Evolutionary conservation across 495 filamentous ascomycete species (phyloP).

Genomic region (Penicillium egyptiacum): DNA sequence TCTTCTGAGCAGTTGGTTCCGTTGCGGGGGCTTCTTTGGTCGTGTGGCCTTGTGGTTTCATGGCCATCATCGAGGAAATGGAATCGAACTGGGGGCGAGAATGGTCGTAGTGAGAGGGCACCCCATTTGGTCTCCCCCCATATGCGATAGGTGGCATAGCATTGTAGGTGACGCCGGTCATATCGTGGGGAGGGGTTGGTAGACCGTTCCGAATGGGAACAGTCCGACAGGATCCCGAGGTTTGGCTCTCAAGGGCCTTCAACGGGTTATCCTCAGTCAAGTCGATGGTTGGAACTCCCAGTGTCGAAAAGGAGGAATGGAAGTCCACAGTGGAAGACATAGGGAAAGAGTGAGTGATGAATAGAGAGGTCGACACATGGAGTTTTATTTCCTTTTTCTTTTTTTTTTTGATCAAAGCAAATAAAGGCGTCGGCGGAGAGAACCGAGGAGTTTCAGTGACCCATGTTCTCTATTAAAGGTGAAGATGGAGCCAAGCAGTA

Average conservation of each 20-base stretch:
- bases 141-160: conserved; percentile 36
- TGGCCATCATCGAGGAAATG: conserved; percentile 26
- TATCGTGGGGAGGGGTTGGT: conserved; percentile 52
- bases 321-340: conserved; percentile 40
- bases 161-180: conserved; percentile 49
- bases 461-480: conserved; percentile 12
- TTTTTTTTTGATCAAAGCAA: conserved; percentile 7
- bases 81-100: conserved; percentile 31
- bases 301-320: conserved; percentile 29
- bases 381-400: conserved; percentile 9
- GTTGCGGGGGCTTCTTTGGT: conserved; percentile 26
- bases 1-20: conserved; percentile 32
- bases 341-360: conserved; percentile 23
- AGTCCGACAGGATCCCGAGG: conserved; percentile 33
- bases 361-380: conserved; percentile 25
- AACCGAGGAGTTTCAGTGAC: conserved; percentile 13
- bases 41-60: conserved; percentile 29
- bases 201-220: conserved; percentile 50
- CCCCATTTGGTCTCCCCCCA: conserved; percentile 33
- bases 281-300: conserved; percentile 33
- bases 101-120: conserved; percentile 33
- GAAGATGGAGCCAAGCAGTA: neutral
- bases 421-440: conserved; percentile 7
- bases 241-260: conserved; percentile 18
- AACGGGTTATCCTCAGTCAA: conserved; percentile 17